Evolutionary conservation across 371 early-diverging fungal species (phyloP).

Genomic region (Fennellomyces sp.): DNA sequence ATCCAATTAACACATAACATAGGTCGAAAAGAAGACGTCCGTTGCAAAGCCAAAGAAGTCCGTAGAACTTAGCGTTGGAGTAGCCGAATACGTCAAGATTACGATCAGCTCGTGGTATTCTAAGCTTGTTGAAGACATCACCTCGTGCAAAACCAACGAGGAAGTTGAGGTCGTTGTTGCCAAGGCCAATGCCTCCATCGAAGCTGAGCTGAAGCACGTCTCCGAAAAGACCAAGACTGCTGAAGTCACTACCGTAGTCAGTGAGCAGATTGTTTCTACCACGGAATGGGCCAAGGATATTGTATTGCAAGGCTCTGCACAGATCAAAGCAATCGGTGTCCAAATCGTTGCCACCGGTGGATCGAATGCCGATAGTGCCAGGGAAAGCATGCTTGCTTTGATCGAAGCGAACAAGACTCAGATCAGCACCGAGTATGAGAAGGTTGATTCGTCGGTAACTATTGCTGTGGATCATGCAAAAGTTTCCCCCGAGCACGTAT

Average conservation of each 20-base stretch:
- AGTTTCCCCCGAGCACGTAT: background rate
- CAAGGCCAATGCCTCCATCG: slow-evolving; percentile 19
- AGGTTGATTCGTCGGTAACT: background rate
- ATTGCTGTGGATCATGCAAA: background rate
- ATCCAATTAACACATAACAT: background rate
- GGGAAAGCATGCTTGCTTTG: slow-evolving; percentile 3
- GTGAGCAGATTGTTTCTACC: background rate
- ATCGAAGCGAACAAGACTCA: slow-evolving; percentile 10
- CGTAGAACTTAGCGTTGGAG: slow-evolving; percentile 19
- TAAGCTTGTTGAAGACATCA: slow-evolving; percentile 28
- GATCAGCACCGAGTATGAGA: background rate
- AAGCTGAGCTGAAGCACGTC: background rate
- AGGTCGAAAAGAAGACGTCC: background rate
- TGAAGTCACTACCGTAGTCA: background rate
- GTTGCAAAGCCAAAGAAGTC: slow-evolving; percentile 24
- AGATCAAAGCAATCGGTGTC: slow-evolving; percentile 13
- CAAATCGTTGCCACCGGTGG: background rate
- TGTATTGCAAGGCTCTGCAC: background rate
- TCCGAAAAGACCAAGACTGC: background rate
- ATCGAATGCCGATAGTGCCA: background rate
- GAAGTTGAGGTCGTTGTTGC: slow-evolving; percentile 38
- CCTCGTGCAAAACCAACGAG: slow-evolving; percentile 20
- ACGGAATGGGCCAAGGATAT: slow-evolving; percentile 13
- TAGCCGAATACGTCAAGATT: slow-evolving; percentile 21
- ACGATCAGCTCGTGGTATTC: slow-evolving; percentile 36